Conservation (phyloP, 2,329 filamentous ascomycete genomes). For the Mycocentrospora acerina region DNA sequence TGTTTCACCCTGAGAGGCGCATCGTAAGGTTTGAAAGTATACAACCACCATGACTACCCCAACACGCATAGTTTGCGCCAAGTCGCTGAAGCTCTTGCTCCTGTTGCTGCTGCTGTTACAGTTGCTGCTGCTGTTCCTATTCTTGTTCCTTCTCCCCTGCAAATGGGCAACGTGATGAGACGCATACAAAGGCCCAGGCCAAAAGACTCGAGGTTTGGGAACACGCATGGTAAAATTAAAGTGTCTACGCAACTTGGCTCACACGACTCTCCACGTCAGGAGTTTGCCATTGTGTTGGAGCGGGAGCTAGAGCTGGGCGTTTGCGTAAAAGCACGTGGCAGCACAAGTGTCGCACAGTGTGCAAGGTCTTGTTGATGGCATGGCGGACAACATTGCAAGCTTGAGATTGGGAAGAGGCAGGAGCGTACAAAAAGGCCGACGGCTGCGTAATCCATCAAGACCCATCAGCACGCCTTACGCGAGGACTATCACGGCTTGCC, state of each 20-base stretch:
- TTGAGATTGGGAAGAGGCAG: constrained; percentile 28
- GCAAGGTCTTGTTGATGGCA: constrained; percentile 24
- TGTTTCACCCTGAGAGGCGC: constrained; percentile 15
- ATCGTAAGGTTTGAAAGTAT: constrained; percentile 23
- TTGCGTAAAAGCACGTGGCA: constrained; percentile 10
- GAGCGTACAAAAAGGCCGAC: constrained; percentile 33
- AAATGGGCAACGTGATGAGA: too few relatives aligned
- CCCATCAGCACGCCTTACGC: constrained; percentile 36
- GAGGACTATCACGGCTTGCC: constrained; percentile 38
- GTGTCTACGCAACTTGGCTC: too few relatives aligned
- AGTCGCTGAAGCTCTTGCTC: too few relatives aligned
- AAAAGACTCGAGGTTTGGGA: too few relatives aligned
- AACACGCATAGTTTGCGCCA: too few relatives aligned
- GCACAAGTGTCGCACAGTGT: constrained; percentile 16
- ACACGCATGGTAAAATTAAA: too few relatives aligned
- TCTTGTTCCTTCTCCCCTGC: too few relatives aligned
- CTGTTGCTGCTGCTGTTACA: too few relatives aligned
- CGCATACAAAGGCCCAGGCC: too few relatives aligned
- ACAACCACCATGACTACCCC: too few relatives aligned
- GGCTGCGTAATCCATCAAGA: constrained; percentile 33
- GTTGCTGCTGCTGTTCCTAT: too few relatives aligned
- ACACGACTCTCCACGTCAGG: background rate
- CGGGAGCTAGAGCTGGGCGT: constrained; percentile 15
- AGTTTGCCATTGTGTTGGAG: constrained; percentile 13
- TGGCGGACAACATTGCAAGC: constrained; percentile 24